Percentiles rank a stretch among this genome's conserved stretches.
Evolutionary conservation across 345 rosid genomes (phyloP).

Genomic region (Hibiscus trionum): DNA sequence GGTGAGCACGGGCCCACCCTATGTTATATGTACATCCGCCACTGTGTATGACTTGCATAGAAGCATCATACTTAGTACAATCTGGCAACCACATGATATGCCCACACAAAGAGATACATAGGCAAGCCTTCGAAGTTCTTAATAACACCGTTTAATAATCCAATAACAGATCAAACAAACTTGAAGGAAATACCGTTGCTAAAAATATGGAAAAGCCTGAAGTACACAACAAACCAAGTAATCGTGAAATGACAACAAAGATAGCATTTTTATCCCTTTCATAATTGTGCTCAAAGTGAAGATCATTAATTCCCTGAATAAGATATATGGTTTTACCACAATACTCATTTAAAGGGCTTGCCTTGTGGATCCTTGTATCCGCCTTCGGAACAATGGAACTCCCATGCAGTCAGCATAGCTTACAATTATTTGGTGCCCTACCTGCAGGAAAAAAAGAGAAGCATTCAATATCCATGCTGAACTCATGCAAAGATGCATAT

Average conservation of each 20-base stretch:
- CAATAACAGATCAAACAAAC: neutral
- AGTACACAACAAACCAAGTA: neutral
- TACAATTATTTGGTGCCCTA: conserved; percentile 87
- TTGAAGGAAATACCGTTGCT: neutral
- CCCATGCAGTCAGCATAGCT: conserved; percentile 89
- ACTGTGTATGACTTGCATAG: neutral
- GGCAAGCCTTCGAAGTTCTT: neutral
- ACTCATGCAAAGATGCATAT: neutral
- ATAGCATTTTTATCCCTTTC: neutral
- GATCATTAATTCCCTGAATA: neutral
- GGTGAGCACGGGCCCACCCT: no score
- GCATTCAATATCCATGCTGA: neutral
- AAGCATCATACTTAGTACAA: neutral
- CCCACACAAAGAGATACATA: neutral
- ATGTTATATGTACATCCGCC: no score
- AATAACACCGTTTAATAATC: neutral
- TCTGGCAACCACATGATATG: neutral
- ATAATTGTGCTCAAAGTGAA: neutral
- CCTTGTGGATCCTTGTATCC: conserved; percentile 82
- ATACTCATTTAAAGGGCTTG: conserved; percentile 28
- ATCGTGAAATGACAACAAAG: neutral
- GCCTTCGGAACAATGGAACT: conserved; percentile 70
- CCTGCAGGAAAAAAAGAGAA: conserved; percentile 31
- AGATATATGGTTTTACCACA: conserved; percentile 16
- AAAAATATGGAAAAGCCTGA: neutral